phyloP scores from a whole-genome alignment of 371 early-diverging fungal genomes.

The Cokeromyces recurvatus region DNA sequence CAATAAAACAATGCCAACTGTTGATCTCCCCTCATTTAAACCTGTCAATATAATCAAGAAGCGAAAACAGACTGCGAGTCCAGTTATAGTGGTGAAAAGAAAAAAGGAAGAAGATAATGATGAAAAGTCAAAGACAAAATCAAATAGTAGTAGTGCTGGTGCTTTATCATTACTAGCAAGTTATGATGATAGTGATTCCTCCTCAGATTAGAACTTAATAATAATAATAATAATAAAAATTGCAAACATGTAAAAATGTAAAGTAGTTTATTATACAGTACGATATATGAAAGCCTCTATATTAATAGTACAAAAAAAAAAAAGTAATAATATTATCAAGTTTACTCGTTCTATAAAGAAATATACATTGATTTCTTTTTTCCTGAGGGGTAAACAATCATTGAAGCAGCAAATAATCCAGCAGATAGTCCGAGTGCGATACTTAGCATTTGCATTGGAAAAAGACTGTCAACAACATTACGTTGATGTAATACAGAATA shows the following conservation, averaged over 20 bases:
- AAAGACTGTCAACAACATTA: slow-evolving; percentile 19
- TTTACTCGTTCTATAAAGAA: slow-evolving; percentile 28
- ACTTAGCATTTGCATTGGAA: slow-evolving; percentile 36
- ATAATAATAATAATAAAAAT: too few species aligned
- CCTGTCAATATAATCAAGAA: slow-evolving; percentile 14
- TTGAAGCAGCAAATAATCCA: slow-evolving; percentile 39
- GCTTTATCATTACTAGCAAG: slow-evolving; percentile 28
- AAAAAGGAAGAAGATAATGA: slow-evolving; percentile 39
- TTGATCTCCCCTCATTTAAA: slow-evolving; percentile 39
- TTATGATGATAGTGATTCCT: slow-evolving; percentile 14
- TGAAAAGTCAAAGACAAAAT: background rate
- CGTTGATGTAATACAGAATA: slow-evolving; percentile 34
- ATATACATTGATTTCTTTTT: slow-evolving; percentile 36
- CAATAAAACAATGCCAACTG: slow-evolving; percentile 22
- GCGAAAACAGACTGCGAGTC: slow-evolving; percentile 15
- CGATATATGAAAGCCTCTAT: too few species aligned
- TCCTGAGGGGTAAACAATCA: slow-evolving; percentile 42
- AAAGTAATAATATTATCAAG: too few species aligned
- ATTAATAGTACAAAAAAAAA: too few species aligned
- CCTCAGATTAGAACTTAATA: slow-evolving; percentile 2
- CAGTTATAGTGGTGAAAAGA: slow-evolving; percentile 8
- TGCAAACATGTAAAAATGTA: too few species aligned
- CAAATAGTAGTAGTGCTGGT: background rate
- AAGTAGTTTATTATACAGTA: too few species aligned
- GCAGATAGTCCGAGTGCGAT: slow-evolving; percentile 40